phyloP scores from a whole-genome alignment of 2,329 filamentous ascomycete genomes.

The Coleophoma cylindrospora region DNA sequence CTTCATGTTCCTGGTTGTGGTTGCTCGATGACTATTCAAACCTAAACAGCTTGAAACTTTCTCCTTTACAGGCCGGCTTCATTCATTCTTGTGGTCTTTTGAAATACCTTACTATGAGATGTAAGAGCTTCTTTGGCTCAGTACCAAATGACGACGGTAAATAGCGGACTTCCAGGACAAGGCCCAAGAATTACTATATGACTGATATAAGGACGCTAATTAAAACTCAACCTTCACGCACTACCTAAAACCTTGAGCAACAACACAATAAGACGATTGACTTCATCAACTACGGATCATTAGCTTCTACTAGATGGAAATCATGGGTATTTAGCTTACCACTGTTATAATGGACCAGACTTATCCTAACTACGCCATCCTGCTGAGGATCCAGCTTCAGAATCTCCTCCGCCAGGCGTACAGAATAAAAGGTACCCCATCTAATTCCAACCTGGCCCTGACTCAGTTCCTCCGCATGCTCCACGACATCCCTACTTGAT shows the following conservation, averaged over 20 bases:
- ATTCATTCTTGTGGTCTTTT: too few species aligned
- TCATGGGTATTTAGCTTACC: constrained; percentile 34
- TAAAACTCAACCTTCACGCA: neutral
- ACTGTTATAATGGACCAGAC: constrained; percentile 70
- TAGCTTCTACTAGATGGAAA: neutral
- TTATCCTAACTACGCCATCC: constrained; percentile 65
- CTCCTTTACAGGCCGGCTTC: too few species aligned
- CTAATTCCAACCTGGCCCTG: constrained; percentile 52
- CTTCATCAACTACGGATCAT: constrained; percentile 44
- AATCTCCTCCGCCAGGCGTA: constrained; percentile 54
- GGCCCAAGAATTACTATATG: too few species aligned
- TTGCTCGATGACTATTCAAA: too few species aligned
- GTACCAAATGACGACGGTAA: too few species aligned
- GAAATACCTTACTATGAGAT: too few species aligned
- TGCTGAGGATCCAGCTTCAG: constrained; percentile 42
- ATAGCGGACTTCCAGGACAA: too few species aligned
- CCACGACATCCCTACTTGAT: constrained; percentile 52
- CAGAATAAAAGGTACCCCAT: constrained; percentile 66
- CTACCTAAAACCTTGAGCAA: constrained; percentile 42
- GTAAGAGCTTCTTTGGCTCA: too few species aligned
- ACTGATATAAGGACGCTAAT: too few species aligned
- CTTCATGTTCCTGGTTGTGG: too few species aligned
- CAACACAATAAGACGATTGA: constrained; percentile 44
- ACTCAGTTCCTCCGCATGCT: constrained; percentile 53
- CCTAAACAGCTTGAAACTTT: too few species aligned